Percentiles rank a stretch among this genome's conserved stretches.
Evolutionary conservation across 164 flowering plant genomes (phyloP).

Genomic region (Echeveria elegans): DNA sequence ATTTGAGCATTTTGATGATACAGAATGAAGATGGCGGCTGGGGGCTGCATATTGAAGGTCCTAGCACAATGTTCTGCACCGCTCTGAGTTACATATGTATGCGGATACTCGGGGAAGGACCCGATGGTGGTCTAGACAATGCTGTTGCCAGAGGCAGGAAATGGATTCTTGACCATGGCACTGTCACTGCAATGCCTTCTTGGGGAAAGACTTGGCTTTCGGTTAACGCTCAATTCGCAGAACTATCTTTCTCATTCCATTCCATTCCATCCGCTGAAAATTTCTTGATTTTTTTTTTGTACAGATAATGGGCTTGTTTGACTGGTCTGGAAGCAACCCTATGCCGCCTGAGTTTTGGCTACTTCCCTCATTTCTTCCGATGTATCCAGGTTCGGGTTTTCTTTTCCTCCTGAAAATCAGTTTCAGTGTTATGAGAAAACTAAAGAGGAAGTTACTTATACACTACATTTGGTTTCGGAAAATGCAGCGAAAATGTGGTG

Average conservation of each 20-base stretch:
- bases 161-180: constrained; percentile 6
- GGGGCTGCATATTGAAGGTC: constrained; percentile 3
- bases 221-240: background rate
- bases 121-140: constrained; percentile 1
- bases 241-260: no score
- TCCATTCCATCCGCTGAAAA: no score
- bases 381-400: background rate
- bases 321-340: constrained; percentile 2
- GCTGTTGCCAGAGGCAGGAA: constrained; percentile 5
- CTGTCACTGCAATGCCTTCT: background rate
- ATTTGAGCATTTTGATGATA: background rate
- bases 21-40: constrained; percentile 7
- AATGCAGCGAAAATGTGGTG: constrained; percentile 5
- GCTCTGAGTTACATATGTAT: background rate
- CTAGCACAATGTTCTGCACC: constrained; percentile 1
- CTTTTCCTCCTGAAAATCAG: no score
- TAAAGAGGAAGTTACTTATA: background rate
- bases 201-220: constrained; percentile 6
- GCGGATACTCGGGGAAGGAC: constrained; percentile 4
- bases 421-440: background rate
- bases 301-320: constrained; percentile 1
- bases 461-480: background rate
- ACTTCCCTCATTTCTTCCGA: constrained; percentile 1
- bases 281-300: background rate
- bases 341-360: constrained; percentile 4